Percentiles rank a stretch among this genome's conserved stretches.
Evolutionary conservation across 2,329 filamentous ascomycete species (phyloP).

Genomic region (Cadophora sp.): DNA sequence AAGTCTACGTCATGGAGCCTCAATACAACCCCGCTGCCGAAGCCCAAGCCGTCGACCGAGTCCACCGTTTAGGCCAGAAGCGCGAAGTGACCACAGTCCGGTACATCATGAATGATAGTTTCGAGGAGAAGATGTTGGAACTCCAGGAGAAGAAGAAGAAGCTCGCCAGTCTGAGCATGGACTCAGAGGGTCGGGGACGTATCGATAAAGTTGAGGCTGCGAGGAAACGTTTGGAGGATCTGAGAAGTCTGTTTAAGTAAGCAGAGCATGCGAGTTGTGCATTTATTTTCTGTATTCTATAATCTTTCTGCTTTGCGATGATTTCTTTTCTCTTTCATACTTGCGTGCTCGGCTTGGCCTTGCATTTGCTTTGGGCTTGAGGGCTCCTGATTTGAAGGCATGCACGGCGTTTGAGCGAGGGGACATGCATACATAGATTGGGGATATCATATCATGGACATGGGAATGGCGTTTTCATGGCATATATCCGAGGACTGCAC

Average conservation of each 20-base stretch:
- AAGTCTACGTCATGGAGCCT: conserved; percentile 96
- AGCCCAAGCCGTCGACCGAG: conserved; percentile 91
- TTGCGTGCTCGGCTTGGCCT: not conserved
- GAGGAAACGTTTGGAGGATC: conserved; percentile 57
- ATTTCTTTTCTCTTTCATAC: not conserved
- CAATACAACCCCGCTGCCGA: conserved; percentile 97
- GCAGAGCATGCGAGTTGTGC: not conserved
- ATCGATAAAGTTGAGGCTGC: conserved; percentile 45
- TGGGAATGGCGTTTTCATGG: not conserved
- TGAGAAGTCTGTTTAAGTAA: conserved; percentile 61
- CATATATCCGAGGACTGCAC: conserved; percentile 1
- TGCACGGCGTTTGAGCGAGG: not conserved
- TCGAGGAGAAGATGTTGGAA: conserved; percentile 92
- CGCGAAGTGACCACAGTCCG: conserved; percentile 86
- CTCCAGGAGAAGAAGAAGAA: conserved; percentile 93
- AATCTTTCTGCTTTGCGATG: not conserved
- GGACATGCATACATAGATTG: not conserved
- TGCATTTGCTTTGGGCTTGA: not conserved
- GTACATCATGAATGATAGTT: conserved; percentile 88
- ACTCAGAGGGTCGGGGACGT: conserved; percentile 50
- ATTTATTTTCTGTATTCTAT: not conserved
- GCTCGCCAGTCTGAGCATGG: conserved; percentile 86
- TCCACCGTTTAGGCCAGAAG: conserved; percentile 89
- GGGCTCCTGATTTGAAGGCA: not conserved
- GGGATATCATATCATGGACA: not conserved